These are phyloP conservation scores for Cyberlindnera japonica DNA, from an alignment of 805 yeast species.

Conservation along the genomic window DNA sequence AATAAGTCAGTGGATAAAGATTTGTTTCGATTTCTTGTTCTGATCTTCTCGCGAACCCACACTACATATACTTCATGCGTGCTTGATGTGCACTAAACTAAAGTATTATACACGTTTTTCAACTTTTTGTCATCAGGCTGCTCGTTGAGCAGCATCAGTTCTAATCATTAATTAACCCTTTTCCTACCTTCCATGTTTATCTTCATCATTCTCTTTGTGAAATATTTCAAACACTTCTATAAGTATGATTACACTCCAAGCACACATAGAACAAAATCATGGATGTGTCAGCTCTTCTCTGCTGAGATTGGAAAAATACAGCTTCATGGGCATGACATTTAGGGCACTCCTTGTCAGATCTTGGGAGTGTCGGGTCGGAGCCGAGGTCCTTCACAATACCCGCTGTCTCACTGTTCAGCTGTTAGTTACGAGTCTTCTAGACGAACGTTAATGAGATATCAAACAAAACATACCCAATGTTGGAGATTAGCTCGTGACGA, in stretches of 20 bases:
- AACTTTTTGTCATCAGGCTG: neutral
- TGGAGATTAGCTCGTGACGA: conserved; percentile 87
- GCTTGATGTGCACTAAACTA: no score
- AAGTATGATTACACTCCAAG: conserved; percentile 74
- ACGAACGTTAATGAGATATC: conserved; percentile 7
- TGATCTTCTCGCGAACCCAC: no score
- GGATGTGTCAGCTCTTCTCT: conserved; percentile 89
- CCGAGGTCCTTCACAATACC: conserved; percentile 97
- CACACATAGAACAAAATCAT: conserved; percentile 96
- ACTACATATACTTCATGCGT: no score
- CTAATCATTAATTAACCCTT: neutral
- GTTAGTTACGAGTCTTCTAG: neutral
- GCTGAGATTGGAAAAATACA: conserved; percentile 96
- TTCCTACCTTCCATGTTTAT: neutral
- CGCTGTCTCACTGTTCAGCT: conserved; percentile 64
- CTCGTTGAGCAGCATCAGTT: neutral
- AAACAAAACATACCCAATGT: conserved; percentile 49
- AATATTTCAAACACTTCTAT: conserved; percentile 30
- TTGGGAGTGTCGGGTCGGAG: conserved; percentile 94
- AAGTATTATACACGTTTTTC: neutral
- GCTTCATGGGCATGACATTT: conserved; percentile 82
- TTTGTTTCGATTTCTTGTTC: neutral
- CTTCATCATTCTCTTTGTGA: neutral
- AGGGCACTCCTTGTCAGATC: conserved; percentile 93
- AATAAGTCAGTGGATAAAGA: neutral